Conservation (phyloP, 2,329 filamentous ascomycete genomes). For the Xylaria arbuscula region DNA sequence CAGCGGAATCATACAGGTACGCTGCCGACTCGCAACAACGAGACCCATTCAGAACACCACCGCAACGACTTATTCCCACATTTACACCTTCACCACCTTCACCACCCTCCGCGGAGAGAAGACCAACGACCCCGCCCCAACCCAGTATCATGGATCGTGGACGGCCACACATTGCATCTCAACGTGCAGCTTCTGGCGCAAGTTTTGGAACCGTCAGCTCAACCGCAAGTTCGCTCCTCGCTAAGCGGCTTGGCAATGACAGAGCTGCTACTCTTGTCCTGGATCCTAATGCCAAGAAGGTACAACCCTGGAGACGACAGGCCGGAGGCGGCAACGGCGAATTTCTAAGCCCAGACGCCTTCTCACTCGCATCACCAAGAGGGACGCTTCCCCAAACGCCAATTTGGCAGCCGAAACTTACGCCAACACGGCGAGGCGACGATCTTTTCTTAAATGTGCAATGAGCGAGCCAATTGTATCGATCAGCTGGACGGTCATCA, state of each 20-base stretch:
- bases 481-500: background rate
- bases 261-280: slow-evolving; percentile 61
- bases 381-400: slow-evolving; percentile 59
- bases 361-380: slow-evolving; percentile 39
- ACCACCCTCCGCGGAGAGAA: slow-evolving; percentile 27
- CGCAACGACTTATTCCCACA: slow-evolving; percentile 18
- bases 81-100: slow-evolving; percentile 37
- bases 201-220: slow-evolving; percentile 48
- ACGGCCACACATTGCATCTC: slow-evolving; percentile 40
- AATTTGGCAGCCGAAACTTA: slow-evolving; percentile 72
- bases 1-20: slow-evolving; percentile 11
- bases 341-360: slow-evolving; percentile 42
- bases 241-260: slow-evolving; percentile 63
- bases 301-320: slow-evolving; percentile 45
- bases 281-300: slow-evolving; percentile 43
- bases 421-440: slow-evolving; percentile 73
- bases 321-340: slow-evolving; percentile 28
- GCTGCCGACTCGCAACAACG: slow-evolving; percentile 14
- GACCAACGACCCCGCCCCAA: slow-evolving; percentile 37
- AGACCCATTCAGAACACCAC: slow-evolving; percentile 25
- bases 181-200: slow-evolving; percentile 43
- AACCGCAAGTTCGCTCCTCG: slow-evolving; percentile 58
- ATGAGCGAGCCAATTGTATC: slow-evolving; percentile 44
- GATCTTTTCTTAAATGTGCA: slow-evolving; percentile 71
- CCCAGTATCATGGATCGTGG: slow-evolving; percentile 32